Percentiles rank a stretch among this genome's conserved stretches.
These are phyloP conservation scores for Backusella mclennaniae DNA, from an alignment of 192 early-diverging fungal species.

Conservation along the genomic window DNA sequence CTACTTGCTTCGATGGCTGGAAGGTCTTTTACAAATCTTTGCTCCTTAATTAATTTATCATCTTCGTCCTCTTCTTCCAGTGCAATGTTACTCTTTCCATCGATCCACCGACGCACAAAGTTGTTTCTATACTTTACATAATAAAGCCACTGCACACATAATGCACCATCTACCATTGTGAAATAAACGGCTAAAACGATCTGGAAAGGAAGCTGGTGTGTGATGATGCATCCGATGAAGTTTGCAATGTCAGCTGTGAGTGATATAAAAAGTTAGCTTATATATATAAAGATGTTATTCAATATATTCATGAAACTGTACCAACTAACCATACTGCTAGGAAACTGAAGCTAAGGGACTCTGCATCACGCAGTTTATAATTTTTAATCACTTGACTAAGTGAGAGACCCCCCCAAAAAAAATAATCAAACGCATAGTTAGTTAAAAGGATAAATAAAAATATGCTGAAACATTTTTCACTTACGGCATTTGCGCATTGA, in stretches of 20 bases:
- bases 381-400: constrained; percentile 54
- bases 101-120: constrained; percentile 13
- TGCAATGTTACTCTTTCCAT: background rate
- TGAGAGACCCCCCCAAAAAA: background rate
- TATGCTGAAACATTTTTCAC: constrained; percentile 18
- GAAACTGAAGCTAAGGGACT: constrained; percentile 54
- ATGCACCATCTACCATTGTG: constrained; percentile 22
- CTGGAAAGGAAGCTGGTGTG: constrained; percentile 71
- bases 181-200: constrained; percentile 30
- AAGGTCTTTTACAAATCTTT: background rate
- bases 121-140: constrained; percentile 25
- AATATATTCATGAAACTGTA: background rate
- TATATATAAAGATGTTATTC: background rate
- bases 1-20: background rate
- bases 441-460: background rate
- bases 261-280: background rate
- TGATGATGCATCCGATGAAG: constrained; percentile 65
- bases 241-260: constrained; percentile 67
- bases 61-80: background rate
- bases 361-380: constrained; percentile 44
- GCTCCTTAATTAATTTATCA: background rate
- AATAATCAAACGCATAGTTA: background rate
- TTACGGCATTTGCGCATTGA: constrained; percentile 75
- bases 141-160: constrained; percentile 32
- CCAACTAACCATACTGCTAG: constrained; percentile 60